Conservation (phyloP, 2,329 filamentous ascomycete genomes). For the Thelonectria rubi region DNA sequence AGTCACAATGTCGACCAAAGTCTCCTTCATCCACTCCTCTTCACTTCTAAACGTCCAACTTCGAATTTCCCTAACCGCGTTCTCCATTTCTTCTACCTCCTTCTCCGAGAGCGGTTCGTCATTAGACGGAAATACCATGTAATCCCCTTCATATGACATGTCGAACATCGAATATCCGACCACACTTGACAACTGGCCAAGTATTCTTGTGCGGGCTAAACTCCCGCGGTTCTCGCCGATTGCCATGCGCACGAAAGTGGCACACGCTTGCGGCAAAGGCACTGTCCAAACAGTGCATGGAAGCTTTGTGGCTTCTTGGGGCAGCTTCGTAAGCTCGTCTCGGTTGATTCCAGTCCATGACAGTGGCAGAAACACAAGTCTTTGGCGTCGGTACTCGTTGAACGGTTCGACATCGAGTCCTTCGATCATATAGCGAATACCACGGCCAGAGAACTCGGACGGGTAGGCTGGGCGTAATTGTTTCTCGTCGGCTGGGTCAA, state of each 20-base stretch:
- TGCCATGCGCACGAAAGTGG: conserved; percentile 13
- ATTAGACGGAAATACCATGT: conserved; percentile 1
- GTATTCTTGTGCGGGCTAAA: not conserved
- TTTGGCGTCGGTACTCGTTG: not conserved
- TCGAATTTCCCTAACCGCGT: not conserved
- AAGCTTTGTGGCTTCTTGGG: not conserved
- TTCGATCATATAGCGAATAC: not conserved
- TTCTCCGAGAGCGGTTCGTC: conserved; percentile 11
- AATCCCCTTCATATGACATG: conserved; percentile 17
- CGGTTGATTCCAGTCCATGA: conserved; percentile 11
- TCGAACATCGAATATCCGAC: conserved; percentile 11
- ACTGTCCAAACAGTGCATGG: conserved; percentile 11
- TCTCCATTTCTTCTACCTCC: conserved; percentile 4
- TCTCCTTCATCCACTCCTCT: conserved; percentile 10
- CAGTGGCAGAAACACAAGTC: conserved; percentile 9
- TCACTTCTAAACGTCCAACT: not conserved
- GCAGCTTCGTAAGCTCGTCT: not conserved
- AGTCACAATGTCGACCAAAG: conserved; percentile 1
- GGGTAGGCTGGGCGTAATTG: conserved; percentile 1
- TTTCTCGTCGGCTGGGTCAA: conserved; percentile 1
- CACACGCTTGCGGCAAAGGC: conserved; percentile 1
- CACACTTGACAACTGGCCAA: not conserved
- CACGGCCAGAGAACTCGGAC: not conserved
- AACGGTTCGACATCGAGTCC: no score
- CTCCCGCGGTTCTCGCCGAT: not conserved